Evolutionary conservation across 2,329 filamentous ascomycete genomes (phyloP).

Genomic region (Verticillium isaacii): DNA sequence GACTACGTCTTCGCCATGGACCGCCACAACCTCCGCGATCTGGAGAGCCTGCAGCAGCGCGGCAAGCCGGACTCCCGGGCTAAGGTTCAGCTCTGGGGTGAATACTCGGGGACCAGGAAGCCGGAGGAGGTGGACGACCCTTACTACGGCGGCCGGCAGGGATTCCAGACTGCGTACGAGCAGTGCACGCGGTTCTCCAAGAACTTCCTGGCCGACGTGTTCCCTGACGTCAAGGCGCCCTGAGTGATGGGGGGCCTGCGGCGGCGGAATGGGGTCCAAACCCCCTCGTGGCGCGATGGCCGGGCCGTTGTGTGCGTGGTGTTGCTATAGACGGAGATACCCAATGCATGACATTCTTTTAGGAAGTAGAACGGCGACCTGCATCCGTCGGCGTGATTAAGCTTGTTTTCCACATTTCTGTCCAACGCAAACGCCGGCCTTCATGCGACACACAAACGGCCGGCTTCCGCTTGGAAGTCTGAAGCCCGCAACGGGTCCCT

Average conservation of each 20-base stretch:
- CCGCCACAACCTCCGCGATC: slow-evolving; percentile 68
- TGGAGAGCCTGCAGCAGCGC: slow-evolving; percentile 56
- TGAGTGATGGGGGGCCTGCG: not conserved
- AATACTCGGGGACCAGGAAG: slow-evolving; percentile 61
- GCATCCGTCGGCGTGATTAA: not conserved
- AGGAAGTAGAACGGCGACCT: not conserved
- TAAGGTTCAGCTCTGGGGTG: slow-evolving; percentile 78
- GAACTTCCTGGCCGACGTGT: slow-evolving; percentile 65
- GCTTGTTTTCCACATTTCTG: not conserved
- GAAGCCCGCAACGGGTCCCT: too few relatives aligned
- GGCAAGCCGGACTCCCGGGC: slow-evolving; percentile 55
- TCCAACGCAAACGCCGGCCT: not conserved
- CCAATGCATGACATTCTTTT: not conserved
- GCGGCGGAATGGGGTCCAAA: too few relatives aligned
- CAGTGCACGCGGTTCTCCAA: slow-evolving; percentile 73
- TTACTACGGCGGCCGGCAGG: slow-evolving; percentile 82
- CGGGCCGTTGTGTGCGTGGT: not conserved
- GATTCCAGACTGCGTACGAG: slow-evolving; percentile 82
- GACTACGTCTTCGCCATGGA: slow-evolving; percentile 98
- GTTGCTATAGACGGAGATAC: not conserved
- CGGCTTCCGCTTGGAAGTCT: too few relatives aligned
- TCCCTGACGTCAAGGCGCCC: slow-evolving; percentile 28
- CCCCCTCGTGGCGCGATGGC: not conserved
- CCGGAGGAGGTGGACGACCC: slow-evolving; percentile 76
- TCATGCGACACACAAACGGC: too few relatives aligned